Percentiles rank a stretch among this genome's conserved stretches.
phyloP scores from a whole-genome alignment of 2,329 filamentous ascomycete species.

The Epicoccum nigrum region DNA sequence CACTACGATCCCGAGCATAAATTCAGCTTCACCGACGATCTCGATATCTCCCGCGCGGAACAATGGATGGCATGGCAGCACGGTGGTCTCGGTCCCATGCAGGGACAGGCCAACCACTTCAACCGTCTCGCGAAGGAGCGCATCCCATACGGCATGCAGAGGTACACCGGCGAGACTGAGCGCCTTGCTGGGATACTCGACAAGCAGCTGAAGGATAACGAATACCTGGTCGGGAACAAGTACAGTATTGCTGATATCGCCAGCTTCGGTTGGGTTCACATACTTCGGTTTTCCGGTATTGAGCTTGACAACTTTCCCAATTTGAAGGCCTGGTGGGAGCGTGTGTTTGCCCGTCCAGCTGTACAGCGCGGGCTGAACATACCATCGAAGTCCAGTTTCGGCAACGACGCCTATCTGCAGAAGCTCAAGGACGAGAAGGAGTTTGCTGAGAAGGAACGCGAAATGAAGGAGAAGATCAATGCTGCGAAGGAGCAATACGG shows the following conservation, averaged over 20 bases:
- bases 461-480: slow-evolving; percentile 44
- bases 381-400: slow-evolving; percentile 46
- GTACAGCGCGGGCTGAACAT: slow-evolving; percentile 50
- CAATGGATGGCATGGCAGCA: slow-evolving; percentile 69
- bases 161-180: slow-evolving; percentile 56
- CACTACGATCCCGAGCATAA: slow-evolving; percentile 56
- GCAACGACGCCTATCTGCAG: slow-evolving; percentile 52
- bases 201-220: slow-evolving; percentile 47
- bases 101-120: slow-evolving; percentile 51
- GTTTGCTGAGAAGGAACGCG: slow-evolving; percentile 54
- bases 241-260: slow-evolving; percentile 56
- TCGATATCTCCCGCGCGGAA: slow-evolving; percentile 57
- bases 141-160: slow-evolving; percentile 53
- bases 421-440: slow-evolving; percentile 56
- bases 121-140: slow-evolving; percentile 52
- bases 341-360: slow-evolving; percentile 50
- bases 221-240: slow-evolving; percentile 55
- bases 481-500: slow-evolving; percentile 54
- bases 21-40: slow-evolving; percentile 54
- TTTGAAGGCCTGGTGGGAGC: slow-evolving; percentile 53
- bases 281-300: slow-evolving; percentile 49
- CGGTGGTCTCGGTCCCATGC: slow-evolving; percentile 52
- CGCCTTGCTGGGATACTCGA: slow-evolving; percentile 55
- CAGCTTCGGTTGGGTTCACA: slow-evolving; percentile 54
- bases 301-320: slow-evolving; percentile 52